Conservation (phyloP, 164 flowering plant species). For the Vitis rupestris region DNA sequence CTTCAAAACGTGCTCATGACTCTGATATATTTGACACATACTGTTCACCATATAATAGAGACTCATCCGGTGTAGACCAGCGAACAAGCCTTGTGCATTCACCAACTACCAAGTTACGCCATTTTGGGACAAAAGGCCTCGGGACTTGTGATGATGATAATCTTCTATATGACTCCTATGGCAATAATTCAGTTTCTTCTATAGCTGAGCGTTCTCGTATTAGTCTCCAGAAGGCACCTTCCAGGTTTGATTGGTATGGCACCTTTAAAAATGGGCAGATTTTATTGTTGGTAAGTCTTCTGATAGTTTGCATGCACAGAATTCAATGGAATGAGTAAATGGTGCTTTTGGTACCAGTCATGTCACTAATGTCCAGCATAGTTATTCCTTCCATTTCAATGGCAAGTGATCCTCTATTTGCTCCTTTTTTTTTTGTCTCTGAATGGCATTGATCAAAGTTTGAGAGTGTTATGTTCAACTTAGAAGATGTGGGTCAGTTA, state of each 20-base stretch:
- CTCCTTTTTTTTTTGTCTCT: too few species aligned
- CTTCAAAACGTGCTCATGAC: slow-evolving; percentile 81
- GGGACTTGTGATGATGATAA: too few species aligned
- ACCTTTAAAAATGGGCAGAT: slow-evolving; percentile 65
- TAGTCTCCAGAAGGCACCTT: slow-evolving; percentile 83
- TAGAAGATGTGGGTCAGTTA: slow-evolving; percentile 87
- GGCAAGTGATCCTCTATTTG: too few species aligned
- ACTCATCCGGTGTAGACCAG: neutral
- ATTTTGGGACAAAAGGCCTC: too few species aligned
- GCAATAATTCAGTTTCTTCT: slow-evolving; percentile 26
- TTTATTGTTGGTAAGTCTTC: slow-evolving; percentile 29
- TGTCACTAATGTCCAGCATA: too few species aligned
- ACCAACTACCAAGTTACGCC: too few species aligned
- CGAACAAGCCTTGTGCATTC: too few species aligned
- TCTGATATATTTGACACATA: slow-evolving; percentile 41
- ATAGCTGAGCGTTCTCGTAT: slow-evolving; percentile 40
- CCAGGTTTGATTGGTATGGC: slow-evolving; percentile 86
- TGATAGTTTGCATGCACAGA: slow-evolving; percentile 26
- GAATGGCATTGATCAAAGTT: neutral
- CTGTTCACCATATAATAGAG: slow-evolving; percentile 50
- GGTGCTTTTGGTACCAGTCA: too few species aligned
- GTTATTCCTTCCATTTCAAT: too few species aligned
- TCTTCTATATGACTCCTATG: slow-evolving; percentile 8
- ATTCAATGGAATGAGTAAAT: slow-evolving; percentile 9
- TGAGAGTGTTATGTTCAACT: slow-evolving; percentile 32